Base-by-base conservation (phyloP, 202 grass and related monocot species). In the Brachypodium distachyon region DNA sequence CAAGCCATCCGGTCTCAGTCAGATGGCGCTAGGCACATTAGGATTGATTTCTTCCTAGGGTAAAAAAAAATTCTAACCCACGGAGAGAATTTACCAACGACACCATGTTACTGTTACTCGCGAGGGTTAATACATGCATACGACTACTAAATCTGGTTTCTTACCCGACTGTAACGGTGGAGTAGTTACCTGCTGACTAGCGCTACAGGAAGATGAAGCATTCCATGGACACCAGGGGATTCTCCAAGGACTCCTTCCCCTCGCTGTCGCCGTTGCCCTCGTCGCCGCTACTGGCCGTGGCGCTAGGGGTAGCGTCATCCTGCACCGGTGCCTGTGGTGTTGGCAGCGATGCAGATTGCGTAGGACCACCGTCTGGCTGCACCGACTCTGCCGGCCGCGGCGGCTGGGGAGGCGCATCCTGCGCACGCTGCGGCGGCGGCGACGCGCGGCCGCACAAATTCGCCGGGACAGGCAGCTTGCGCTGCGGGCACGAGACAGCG, bases 201-300 rank as follows among this genome's bases (percentile, higher is more conserved):
- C 0, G 64, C 77, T 76, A 97, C 44, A 97, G 82, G 58, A 97
- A 97, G 69, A 97, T 97, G 79, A 97, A 97, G 79, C 94, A 97
- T 3, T 97, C 94, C 78, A 97, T 81, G 59, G 94, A 90, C 71
- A 97, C 94, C 21, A 82, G 83, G 2, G 91, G 94, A 43, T 97
- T 94, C 17, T 97, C 91, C 26, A 97, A 32, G 1, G 83, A 97
- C 39, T 97, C 94, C 48, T 90, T 90, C 39, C 84, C 88, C 3
- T 86, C 86, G 18, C 65, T 80, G 7, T 60, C 72, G n/a, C n/a
- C n/a, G n/a, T n/a, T n/a, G n/a, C n/a, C n/a, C 27, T 22, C 60
- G 27, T 2, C 72, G 17, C 10, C 39, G 11, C n/a, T n/a, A n/a
- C n/a, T 34, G 58, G 10, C 29, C 39, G 23, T 6, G 27, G 37